Base-by-base conservation (phyloP, 2,329 filamentous ascomycete species). In the Pseudogymnoascus sp. region DNA sequence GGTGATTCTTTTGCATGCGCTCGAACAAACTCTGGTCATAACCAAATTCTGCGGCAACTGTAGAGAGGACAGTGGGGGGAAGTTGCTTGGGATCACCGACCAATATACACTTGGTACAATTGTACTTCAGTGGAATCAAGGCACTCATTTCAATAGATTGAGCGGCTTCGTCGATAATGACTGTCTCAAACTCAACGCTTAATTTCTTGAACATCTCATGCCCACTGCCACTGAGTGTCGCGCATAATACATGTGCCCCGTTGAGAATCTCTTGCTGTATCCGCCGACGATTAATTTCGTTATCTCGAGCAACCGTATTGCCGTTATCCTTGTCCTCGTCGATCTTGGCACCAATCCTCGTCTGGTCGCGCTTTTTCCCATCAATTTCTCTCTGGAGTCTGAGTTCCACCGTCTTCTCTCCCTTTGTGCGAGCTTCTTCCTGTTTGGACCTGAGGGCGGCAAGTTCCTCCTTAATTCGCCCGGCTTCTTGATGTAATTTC, bases 21-120 rank as follows among this genome's bases (percentile, higher is more conserved):
- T 97, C 95, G 78, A 99, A 99, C 76, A 99, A 80, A 82, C 91
- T 96, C 78, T 99, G 95, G 72, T 97, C 93, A 76, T 97, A 99
- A 67, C 95, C 92, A 75, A 93, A 97, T 38, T 87, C 85, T 12
- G 93, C 90, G 4, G 95, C 95, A 69, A 93, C 93, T 73, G 95
- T 91, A 2, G 95, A 97, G 63, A 99, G 84, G 7, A 99, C 95
- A 0, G 95, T 99, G 0, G 95, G 95, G 4, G 95, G 95, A 68
- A 99, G 79, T 76, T 99, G 95, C 75, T 99, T 97, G 0, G 95
- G 95, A 78, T 99, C 95, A 78, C 95, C 95, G 31, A 99, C 95
- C 34, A 99, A 85, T 69, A 99, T 91, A 77, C 95, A 97, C 77
- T 97, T 97, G 64, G 90, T 89, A 75, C 92, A 96, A 63, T 95